Conservation (phyloP, 1,284 basidiomycete genomes). For the Ceratobasidium sp. region DNA sequence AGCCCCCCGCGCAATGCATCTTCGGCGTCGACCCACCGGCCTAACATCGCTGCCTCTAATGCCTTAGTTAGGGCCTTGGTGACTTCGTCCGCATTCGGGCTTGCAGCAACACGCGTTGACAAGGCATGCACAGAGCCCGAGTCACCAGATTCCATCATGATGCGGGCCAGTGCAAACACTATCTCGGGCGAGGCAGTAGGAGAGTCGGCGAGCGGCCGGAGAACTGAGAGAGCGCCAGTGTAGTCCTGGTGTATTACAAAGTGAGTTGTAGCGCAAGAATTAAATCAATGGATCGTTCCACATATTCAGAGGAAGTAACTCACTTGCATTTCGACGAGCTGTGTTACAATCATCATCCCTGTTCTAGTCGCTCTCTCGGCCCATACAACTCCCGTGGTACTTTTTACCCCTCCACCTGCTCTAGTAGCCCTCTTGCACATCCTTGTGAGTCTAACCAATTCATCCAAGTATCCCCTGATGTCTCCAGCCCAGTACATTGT, state of each 20-base stretch:
- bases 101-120: slow-evolving; percentile 65
- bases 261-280: not conserved
- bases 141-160: slow-evolving; percentile 79
- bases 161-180: slow-evolving; percentile 74
- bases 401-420: slow-evolving; percentile 55
- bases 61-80: slow-evolving; percentile 73
- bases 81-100: slow-evolving; percentile 62
- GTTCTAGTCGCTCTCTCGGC: slow-evolving; percentile 78
- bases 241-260: slow-evolving; percentile 71
- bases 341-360: slow-evolving; percentile 76
- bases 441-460: slow-evolving; percentile 80
- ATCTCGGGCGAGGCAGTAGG: slow-evolving; percentile 64
- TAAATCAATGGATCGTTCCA: not conserved
- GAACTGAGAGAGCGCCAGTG: slow-evolving; percentile 71
- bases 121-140: slow-evolving; percentile 68
- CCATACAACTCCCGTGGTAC: slow-evolving; percentile 73
- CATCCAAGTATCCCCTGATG: slow-evolving; percentile 78
- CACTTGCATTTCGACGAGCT: slow-evolving; percentile 81
- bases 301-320: slow-evolving; percentile 40
- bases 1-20: slow-evolving; percentile 63
- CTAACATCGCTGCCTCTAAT: slow-evolving; percentile 72
- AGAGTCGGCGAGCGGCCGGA: slow-evolving; percentile 71
- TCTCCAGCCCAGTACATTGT: slow-evolving; percentile 81
- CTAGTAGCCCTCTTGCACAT: slow-evolving; percentile 77
- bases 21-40: slow-evolving; percentile 73